phyloP scores from a whole-genome alignment of 345 rosid genomes.

The Euclidium syriacum region DNA sequence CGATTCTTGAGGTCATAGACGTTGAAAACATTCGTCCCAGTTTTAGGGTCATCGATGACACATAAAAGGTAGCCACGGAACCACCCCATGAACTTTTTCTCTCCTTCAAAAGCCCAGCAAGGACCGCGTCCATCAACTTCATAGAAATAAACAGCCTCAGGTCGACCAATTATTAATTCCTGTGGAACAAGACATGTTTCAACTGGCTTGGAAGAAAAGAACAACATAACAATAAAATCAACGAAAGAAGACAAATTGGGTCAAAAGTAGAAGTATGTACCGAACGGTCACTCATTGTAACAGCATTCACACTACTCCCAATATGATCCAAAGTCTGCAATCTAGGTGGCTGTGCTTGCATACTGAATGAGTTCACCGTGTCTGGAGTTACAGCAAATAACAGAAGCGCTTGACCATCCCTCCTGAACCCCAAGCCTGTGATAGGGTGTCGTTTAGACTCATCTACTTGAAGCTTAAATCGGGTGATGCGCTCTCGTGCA shows the following conservation, averaged over 20 bases:
- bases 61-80: constrained; percentile 91
- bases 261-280: constrained; percentile 34
- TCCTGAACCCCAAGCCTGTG: constrained; percentile 79
- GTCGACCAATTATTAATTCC: constrained; percentile 91
- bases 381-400: constrained; percentile 77
- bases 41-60: constrained; percentile 87
- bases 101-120: constrained; percentile 99
- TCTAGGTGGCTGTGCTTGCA: constrained; percentile 71
- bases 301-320: constrained; percentile 61
- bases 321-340: constrained; percentile 80
- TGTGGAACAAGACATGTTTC: constrained; percentile 30
- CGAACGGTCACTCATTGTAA: constrained; percentile 88
- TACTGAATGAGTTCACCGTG: constrained; percentile 67
- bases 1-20: constrained; percentile 89
- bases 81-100: constrained; percentile 92
- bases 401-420: constrained; percentile 87
- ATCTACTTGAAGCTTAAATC: constrained; percentile 81
- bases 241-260: background rate
- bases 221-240: background rate
- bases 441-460: constrained; percentile 40
- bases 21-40: constrained; percentile 62
- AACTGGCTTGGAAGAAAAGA: background rate
- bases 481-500: constrained; percentile 85
- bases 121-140: constrained; percentile 99
- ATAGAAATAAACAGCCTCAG: constrained; percentile 94